Percentiles rank a stretch among this genome's conserved stretches.
Conservation (phyloP, 192 early-diverging fungal genomes). For the Coemansia sp. region DNA sequence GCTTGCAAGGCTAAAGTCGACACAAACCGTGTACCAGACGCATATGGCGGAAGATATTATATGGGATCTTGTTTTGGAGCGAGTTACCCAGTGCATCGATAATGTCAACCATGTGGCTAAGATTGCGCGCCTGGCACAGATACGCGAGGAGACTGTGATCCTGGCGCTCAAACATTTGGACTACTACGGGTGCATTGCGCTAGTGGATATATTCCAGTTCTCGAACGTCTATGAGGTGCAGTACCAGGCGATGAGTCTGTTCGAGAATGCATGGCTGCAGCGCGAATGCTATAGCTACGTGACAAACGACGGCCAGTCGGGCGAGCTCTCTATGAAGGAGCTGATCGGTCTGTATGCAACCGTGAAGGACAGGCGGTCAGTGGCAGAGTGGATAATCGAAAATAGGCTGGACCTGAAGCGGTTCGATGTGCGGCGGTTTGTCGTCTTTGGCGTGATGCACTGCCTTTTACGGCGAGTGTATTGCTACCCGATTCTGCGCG, state of each 20-base stretch:
- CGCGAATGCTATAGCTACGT: constrained; percentile 80
- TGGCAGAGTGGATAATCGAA: constrained; percentile 86
- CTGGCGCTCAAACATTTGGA: constrained; percentile 86
- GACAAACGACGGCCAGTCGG: constrained; percentile 41
- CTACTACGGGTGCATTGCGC: constrained; percentile 88
- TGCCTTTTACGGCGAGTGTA: constrained; percentile 82
- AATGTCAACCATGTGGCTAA: constrained; percentile 80
- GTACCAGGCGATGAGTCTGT: constrained; percentile 56
- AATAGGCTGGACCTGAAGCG: constrained; percentile 63
- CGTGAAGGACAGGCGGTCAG: constrained; percentile 72
- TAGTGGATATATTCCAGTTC: constrained; percentile 96
- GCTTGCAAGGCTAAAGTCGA: constrained; percentile 29
- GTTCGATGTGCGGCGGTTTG: constrained; percentile 85
- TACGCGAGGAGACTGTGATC: constrained; percentile 71
- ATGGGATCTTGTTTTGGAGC: constrained; percentile 90
- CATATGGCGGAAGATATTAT: constrained; percentile 65
- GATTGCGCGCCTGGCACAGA: constrained; percentile 79
- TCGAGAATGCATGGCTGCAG: constrained; percentile 61
- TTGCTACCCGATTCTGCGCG: constrained; percentile 73
- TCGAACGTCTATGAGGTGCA: constrained; percentile 77
- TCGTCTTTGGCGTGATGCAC: constrained; percentile 89
- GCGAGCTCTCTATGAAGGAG: constrained; percentile 63
- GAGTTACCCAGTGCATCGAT: constrained; percentile 79
- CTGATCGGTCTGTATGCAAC: constrained; percentile 79
- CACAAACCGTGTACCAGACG: constrained; percentile 62